Evolutionary conservation across 1,284 basidiomycete species (phyloP).

Genomic region (Ganoderma meredithae): DNA sequence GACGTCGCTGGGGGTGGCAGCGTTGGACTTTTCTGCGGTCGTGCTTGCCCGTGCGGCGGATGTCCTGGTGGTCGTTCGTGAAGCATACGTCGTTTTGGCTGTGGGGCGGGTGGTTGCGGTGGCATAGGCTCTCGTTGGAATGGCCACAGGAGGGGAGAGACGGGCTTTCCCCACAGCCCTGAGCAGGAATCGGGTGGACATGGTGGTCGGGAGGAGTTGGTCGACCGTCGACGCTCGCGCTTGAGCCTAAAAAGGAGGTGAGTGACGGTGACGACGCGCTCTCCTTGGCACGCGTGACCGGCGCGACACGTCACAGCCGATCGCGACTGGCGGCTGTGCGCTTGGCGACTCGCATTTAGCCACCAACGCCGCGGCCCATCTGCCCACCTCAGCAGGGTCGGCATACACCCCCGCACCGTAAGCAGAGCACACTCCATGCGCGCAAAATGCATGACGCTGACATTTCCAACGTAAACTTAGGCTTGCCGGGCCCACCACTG

Average conservation of each 20-base stretch:
- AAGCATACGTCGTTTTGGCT: neutral
- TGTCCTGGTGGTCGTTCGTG: neutral
- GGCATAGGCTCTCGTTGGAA: slow-evolving; percentile 29
- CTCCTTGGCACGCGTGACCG: slow-evolving; percentile 21
- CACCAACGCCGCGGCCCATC: slow-evolving; percentile 11
- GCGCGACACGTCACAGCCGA: slow-evolving; percentile 25
- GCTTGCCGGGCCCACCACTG: too few species aligned
- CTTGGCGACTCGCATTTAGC: slow-evolving; percentile 4
- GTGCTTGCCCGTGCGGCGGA: slow-evolving; percentile 10
- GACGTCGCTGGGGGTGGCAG: slow-evolving; percentile 33
- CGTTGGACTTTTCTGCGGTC: slow-evolving; percentile 10
- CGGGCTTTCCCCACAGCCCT: slow-evolving; percentile 16
- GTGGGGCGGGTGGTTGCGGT: slow-evolving; percentile 17
- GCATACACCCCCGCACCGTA: neutral
- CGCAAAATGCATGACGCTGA: neutral
- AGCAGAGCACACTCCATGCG: neutral
- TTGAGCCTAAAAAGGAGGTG: neutral
- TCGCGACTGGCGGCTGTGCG: neutral
- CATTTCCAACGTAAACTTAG: neutral
- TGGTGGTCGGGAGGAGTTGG: slow-evolving; percentile 11
- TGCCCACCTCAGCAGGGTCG: neutral
- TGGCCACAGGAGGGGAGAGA: neutral
- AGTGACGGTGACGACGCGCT: slow-evolving; percentile 17
- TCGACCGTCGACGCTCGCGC: neutral
- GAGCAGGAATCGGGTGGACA: slow-evolving; percentile 24